Percentiles rank a stretch among this genome's conserved stretches.
phyloP scores from a whole-genome alignment of 176 grass and related monocot genomes.

The Eleusine coracana region DNA sequence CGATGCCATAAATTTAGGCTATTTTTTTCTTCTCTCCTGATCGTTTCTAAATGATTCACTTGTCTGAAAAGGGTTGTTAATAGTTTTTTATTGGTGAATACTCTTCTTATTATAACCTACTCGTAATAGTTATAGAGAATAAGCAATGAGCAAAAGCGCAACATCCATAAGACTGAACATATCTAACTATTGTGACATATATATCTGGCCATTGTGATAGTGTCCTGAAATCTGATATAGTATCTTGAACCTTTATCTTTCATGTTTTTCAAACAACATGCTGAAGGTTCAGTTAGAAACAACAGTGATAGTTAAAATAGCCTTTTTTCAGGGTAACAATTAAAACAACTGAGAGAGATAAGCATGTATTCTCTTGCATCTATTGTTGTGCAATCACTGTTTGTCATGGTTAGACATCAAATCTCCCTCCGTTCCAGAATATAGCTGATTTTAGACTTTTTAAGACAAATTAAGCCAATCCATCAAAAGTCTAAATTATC shows the following conservation, averaged over 20 bases:
- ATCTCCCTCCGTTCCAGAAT: too few relatives aligned
- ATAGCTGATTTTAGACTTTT: too few relatives aligned
- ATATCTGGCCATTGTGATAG: not conserved
- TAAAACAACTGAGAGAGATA: slow-evolving; percentile 72
- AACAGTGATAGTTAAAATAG: slow-evolving; percentile 25
- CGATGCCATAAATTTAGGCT: not conserved
- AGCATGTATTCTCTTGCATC: slow-evolving; percentile 33
- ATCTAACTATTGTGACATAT: too few relatives aligned
- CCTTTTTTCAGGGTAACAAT: not conserved
- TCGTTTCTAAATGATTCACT: not conserved
- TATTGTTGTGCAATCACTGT: slow-evolving; percentile 24
- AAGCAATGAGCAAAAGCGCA: slow-evolving; percentile 59
- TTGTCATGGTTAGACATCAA: slow-evolving; percentile 9
- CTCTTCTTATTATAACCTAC: slow-evolving; percentile 38
- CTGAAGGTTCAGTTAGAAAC: slow-evolving; percentile 79
- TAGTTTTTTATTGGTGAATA: not conserved
- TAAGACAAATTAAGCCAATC: too few relatives aligned
- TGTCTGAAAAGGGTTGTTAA: not conserved
- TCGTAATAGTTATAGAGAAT: slow-evolving; percentile 78
- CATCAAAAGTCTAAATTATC: too few relatives aligned
- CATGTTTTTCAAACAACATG: slow-evolving; percentile 70
- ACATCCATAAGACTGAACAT: too few relatives aligned
- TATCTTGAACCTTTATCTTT: slow-evolving; percentile 40
- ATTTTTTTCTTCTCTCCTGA: not conserved
- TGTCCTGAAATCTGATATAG: slow-evolving; percentile 24